Evolutionary conservation across 345 rosid genomes (phyloP).

Genomic region (Passiflora organensis): DNA sequence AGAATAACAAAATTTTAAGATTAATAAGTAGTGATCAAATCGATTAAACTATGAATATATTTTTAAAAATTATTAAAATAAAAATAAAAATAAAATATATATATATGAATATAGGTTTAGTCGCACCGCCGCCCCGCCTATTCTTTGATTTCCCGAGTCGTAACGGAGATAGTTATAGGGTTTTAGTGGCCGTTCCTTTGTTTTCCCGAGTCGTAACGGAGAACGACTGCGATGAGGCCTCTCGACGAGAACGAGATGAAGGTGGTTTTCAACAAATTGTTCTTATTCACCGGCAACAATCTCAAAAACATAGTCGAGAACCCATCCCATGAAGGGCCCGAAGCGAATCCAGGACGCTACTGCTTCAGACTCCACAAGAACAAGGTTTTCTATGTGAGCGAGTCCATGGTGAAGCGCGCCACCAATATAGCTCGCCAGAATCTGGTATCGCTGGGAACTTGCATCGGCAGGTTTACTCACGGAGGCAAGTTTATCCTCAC

Average conservation of each 20-base stretch:
- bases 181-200: too few relatives aligned
- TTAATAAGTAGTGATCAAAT: too few relatives aligned
- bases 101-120: too few relatives aligned
- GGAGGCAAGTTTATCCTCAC: conserved; percentile 72
- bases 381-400: conserved; percentile 75
- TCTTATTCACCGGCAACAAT: conserved; percentile 77
- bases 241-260: conserved; percentile 85
- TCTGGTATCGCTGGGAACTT: conserved; percentile 64
- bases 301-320: conserved; percentile 86
- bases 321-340: conserved; percentile 86
- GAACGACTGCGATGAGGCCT: conserved; percentile 76
- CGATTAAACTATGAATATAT: too few relatives aligned
- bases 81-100: too few relatives aligned
- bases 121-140: too few relatives aligned
- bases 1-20: too few relatives aligned
- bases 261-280: conserved; percentile 76
- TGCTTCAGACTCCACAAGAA: conserved; percentile 89
- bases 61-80: too few relatives aligned
- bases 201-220: too few relatives aligned
- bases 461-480: conserved; percentile 83
- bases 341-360: conserved; percentile 59
- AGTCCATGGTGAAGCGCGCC: conserved; percentile 73
- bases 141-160: too few relatives aligned
- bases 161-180: too few relatives aligned
- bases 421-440: conserved; percentile 62